Evolutionary conservation across 257 asterid species (phyloP).

Genomic region (Petunia secreta): DNA sequence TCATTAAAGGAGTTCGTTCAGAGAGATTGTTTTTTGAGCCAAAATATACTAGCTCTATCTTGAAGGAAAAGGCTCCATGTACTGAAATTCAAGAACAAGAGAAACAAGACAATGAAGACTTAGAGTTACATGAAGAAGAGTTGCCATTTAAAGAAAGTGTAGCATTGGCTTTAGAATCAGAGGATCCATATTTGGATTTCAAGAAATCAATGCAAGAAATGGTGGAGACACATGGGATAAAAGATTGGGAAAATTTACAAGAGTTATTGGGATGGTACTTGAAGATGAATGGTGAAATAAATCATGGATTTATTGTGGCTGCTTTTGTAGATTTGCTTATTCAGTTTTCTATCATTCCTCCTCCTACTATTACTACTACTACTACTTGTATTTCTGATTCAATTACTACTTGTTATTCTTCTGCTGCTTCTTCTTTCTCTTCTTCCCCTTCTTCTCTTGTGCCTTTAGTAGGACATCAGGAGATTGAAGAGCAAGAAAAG

Average conservation of each 20-base stretch:
- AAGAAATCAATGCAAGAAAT: constrained; percentile 47
- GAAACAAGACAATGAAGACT: constrained; percentile 9
- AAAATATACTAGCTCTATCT: constrained; percentile 33
- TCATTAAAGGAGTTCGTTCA: constrained; percentile 30
- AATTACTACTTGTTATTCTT: constrained; percentile 25
- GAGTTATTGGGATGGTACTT: constrained; percentile 42
- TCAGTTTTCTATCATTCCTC: constrained; percentile 15
- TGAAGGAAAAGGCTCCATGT: background rate
- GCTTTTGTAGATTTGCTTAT: constrained; percentile 43
- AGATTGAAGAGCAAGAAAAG: constrained; percentile 31
- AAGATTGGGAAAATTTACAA: constrained; percentile 40
- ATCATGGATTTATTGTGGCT: constrained; percentile 39
- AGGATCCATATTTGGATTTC: constrained; percentile 44
- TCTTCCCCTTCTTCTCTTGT: constrained; percentile 30
- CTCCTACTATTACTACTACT: background rate
- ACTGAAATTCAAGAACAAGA: background rate
- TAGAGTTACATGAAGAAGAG: background rate
- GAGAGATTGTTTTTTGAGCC: constrained; percentile 39
- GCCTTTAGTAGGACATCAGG: constrained; percentile 27
- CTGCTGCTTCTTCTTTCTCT: constrained; percentile 34
- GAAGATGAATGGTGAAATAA: constrained; percentile 36
- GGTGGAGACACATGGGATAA: constrained; percentile 39
- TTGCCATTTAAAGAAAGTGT: constrained; percentile 36
- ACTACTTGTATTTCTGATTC: background rate
- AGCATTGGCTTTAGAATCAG: constrained; percentile 38